Conservation (phyloP, 345 rosid genomes). For the Corchorus olitorius region DNA sequence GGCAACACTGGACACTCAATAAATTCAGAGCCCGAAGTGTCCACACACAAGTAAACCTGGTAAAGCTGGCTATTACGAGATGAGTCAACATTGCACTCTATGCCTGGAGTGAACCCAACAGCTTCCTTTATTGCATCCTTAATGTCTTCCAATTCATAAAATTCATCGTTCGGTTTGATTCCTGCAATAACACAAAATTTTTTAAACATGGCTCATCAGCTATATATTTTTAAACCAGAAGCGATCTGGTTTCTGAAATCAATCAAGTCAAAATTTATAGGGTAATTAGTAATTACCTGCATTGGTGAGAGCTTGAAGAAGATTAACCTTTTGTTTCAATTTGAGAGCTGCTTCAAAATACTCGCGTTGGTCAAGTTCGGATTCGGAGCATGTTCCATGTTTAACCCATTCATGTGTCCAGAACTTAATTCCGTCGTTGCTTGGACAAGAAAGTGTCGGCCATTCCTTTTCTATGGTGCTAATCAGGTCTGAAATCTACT, state of each 20-base stretch:
- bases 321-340: conserved; percentile 51
- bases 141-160: conserved; percentile 44
- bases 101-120: conserved; percentile 53
- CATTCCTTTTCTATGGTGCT: conserved; percentile 49
- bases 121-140: conserved; percentile 48
- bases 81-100: conserved; percentile 63
- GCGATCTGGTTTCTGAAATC: no score
- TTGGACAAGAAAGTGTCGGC: conserved; percentile 83
- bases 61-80: conserved; percentile 51
- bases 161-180: conserved; percentile 59
- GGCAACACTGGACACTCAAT: conserved; percentile 65
- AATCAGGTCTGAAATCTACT: conserved; percentile 57
- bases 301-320: conserved; percentile 51
- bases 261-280: no score
- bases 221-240: not conserved
- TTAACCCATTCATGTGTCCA: conserved; percentile 91
- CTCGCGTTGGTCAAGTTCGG: conserved; percentile 63
- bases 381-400: conserved; percentile 83
- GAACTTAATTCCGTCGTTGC: conserved; percentile 55
- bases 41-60: conserved; percentile 67
- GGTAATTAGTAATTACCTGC: conserved; percentile 41
- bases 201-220: not conserved
- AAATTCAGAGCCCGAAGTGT: conserved; percentile 61
- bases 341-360: conserved; percentile 65
- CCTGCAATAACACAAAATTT: conserved; percentile 31